Evolutionary conservation across 2,329 filamentous ascomycete genomes (phyloP).

Genomic region (Aaosphaeria pasadenensis): DNA sequence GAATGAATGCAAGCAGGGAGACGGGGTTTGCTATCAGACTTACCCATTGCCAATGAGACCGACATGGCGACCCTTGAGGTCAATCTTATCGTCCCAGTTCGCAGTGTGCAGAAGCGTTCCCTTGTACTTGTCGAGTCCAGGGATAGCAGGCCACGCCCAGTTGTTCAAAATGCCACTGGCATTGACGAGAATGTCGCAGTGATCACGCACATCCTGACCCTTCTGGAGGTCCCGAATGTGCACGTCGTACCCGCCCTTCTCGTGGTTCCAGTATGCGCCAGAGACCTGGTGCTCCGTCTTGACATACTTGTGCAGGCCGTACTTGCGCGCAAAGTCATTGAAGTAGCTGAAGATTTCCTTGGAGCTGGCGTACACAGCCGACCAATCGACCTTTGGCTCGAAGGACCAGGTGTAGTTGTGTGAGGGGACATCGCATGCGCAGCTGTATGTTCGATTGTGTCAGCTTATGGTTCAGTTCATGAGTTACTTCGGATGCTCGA

Average conservation of each 20-base stretch:
- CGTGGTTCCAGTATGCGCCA: slow-evolving; percentile 37
- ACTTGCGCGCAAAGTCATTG: slow-evolving; percentile 40
- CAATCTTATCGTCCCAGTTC: slow-evolving; percentile 52
- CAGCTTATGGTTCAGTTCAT: slow-evolving; percentile 2
- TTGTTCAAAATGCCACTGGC: slow-evolving; percentile 51
- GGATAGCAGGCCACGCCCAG: slow-evolving; percentile 52
- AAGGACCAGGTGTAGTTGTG: slow-evolving; percentile 54
- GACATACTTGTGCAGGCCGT: slow-evolving; percentile 36
- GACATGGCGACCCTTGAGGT: slow-evolving; percentile 49
- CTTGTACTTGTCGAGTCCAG: slow-evolving; percentile 51
- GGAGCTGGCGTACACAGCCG: slow-evolving; percentile 42
- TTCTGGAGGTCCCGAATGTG: slow-evolving; percentile 29
- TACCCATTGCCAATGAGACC: slow-evolving; percentile 54
- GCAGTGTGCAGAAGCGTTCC: slow-evolving; percentile 56
- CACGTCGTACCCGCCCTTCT: slow-evolving; percentile 35
- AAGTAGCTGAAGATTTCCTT: slow-evolving; percentile 46
- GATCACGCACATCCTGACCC: slow-evolving; percentile 35
- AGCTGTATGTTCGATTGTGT: slow-evolving; percentile 17
- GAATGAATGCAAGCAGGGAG: slow-evolving; percentile 9
- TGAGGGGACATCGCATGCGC: slow-evolving; percentile 51
- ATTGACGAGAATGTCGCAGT: slow-evolving; percentile 49
- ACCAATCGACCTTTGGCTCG: slow-evolving; percentile 45
- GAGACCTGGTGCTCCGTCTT: slow-evolving; percentile 30
- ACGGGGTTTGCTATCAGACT: slow-evolving; percentile 1
- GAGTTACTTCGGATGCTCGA: too few relatives aligned